Evolutionary conservation across 176 grass and related monocot genomes (phyloP).

Genomic region (Hordeum marinum): DNA sequence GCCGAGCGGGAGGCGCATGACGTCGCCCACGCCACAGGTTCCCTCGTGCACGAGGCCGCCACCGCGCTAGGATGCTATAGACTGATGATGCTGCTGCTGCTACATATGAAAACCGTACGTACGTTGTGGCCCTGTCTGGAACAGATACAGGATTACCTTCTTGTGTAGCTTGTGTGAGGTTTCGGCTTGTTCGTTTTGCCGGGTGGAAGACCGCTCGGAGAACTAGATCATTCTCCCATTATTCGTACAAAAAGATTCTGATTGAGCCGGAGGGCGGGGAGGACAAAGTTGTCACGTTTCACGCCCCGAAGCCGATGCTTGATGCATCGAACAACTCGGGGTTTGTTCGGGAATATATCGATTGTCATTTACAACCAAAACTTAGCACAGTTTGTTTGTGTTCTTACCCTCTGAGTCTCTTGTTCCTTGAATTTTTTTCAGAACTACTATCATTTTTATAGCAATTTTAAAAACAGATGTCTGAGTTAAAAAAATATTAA

Average conservation of each 20-base stretch:
- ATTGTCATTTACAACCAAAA: not conserved
- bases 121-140: too few species aligned
- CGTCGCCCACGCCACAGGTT: conserved; percentile 42
- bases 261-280: not conserved
- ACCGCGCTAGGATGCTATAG: conserved; percentile 43
- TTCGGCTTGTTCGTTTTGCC: not conserved
- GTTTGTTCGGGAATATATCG: conserved; percentile 27
- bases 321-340: not conserved
- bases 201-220: not conserved
- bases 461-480: too few species aligned
- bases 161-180: not conserved
- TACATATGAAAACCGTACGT: not conserved
- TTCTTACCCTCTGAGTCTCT: conserved; percentile 16
- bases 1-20: conserved; percentile 38
- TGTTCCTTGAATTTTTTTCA: too few species aligned
- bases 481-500: too few species aligned
- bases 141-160: too few species aligned
- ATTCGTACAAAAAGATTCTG: not conserved
- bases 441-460: too few species aligned
- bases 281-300: not conserved
- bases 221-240: not conserved
- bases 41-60: conserved; percentile 50
- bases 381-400: not conserved
- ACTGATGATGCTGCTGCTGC: not conserved
- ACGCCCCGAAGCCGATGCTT: not conserved